Evolutionary conservation across 2,329 filamentous ascomycete genomes (phyloP).

Genomic region (Talaromyces sp.): DNA sequence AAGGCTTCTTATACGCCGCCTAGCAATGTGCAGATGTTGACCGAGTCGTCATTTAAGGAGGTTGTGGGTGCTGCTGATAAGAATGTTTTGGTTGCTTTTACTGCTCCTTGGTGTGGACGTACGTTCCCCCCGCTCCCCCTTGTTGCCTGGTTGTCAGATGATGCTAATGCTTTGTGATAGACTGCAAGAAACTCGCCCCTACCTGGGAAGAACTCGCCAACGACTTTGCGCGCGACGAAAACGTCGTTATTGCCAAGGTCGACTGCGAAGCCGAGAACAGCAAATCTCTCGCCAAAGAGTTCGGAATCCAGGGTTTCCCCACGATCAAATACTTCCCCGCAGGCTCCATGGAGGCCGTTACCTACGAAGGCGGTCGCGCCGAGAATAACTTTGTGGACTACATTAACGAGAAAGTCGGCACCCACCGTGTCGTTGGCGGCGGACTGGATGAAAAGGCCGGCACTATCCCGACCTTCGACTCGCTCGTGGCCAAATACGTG

Average conservation of each 20-base stretch:
- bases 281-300: constrained; percentile 72
- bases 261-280: constrained; percentile 86
- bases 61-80: constrained; percentile 77
- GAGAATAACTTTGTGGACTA: constrained; percentile 76
- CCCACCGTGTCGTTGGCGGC: constrained; percentile 78
- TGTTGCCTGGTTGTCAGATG: neutral
- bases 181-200: constrained; percentile 94
- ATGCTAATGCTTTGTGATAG: constrained; percentile 50
- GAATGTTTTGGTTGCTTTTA: constrained; percentile 92
- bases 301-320: constrained; percentile 82
- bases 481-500: constrained; percentile 69
- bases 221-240: constrained; percentile 74
- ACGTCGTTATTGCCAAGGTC: constrained; percentile 88
- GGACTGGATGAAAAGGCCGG: constrained; percentile 76
- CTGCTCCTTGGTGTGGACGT: constrained; percentile 98
- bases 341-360: constrained; percentile 68
- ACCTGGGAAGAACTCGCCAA: constrained; percentile 82
- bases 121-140: constrained; percentile 43
- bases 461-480: constrained; percentile 75
- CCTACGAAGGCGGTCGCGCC: constrained; percentile 72
- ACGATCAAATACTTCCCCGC: constrained; percentile 98
- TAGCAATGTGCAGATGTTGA: constrained; percentile 76
- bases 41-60: constrained; percentile 73
- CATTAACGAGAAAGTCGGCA: constrained; percentile 85
- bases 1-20: constrained; percentile 63